These are phyloP conservation scores for Termitomyces sp. DNA, from an alignment of 768 basidiomycete species.

Conservation along the genomic window DNA sequence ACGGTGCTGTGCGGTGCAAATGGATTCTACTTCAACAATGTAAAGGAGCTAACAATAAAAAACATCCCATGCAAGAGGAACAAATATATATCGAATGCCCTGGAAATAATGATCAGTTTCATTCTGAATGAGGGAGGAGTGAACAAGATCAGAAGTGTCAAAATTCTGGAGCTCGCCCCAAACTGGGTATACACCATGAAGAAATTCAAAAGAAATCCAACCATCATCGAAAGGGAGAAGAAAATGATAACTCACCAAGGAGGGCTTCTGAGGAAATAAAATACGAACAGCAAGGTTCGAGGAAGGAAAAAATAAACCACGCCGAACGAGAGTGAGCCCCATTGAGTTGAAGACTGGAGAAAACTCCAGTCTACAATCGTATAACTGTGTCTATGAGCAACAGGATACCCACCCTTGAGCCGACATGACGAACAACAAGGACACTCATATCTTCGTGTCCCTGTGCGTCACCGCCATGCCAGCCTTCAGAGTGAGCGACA, in stretches of 20 bases:
- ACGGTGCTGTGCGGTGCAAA: too few relatives aligned
- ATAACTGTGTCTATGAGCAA: constrained; percentile 91
- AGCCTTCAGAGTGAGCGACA: constrained; percentile 40
- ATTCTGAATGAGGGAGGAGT: neutral
- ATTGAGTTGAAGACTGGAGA: constrained; percentile 69
- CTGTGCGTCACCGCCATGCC: constrained; percentile 38
- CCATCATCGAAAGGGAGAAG: constrained; percentile 46
- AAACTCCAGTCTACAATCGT: constrained; percentile 57
- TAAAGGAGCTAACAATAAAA: too few relatives aligned
- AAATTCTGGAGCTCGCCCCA: constrained; percentile 73
- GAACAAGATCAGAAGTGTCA: constrained; percentile 52
- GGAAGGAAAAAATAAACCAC: constrained; percentile 53
- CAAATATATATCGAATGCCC: neutral
- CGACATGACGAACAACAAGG: constrained; percentile 42
- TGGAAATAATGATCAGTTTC: neutral
- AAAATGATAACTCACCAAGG: neutral
- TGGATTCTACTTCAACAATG: too few relatives aligned
- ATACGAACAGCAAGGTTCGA: constrained; percentile 50
- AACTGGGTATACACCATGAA: constrained; percentile 80
- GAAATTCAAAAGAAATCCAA: constrained; percentile 72
- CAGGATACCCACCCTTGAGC: constrained; percentile 37
- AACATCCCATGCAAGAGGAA: neutral
- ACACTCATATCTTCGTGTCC: constrained; percentile 79
- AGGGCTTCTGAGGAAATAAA: neutral
- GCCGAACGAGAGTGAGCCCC: constrained; percentile 88